These are phyloP conservation scores for Talaromyces stipitatus DNA, from an alignment of 495 filamentous ascomycete genomes.

Conservation along the genomic window DNA sequence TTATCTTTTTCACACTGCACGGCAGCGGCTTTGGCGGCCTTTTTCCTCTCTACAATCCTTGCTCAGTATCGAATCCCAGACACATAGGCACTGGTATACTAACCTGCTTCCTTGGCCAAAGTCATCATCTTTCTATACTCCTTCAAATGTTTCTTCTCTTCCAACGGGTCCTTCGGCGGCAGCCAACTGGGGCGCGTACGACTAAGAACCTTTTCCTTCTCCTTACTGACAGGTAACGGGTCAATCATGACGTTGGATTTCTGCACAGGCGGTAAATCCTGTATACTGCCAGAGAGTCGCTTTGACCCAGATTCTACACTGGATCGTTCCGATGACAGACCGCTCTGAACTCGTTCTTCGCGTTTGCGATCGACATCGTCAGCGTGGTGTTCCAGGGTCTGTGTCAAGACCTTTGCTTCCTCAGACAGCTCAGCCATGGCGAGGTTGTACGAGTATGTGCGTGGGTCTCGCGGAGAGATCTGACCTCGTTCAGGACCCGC, in stretches of 20 bases:
- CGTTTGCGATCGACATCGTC: conserved; percentile 50
- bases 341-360: conserved; percentile 44
- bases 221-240: conserved; percentile 87
- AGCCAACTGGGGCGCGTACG: conserved; percentile 92
- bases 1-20: conserved; percentile 57
- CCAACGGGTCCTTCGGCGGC: conserved; percentile 85
- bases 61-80: conserved; percentile 4
- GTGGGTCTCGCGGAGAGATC: conserved; percentile 42
- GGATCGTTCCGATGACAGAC: conserved; percentile 33
- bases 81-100: conserved; percentile 13
- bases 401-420: conserved; percentile 82
- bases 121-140: conserved; percentile 95
- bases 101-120: conserved; percentile 63
- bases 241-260: conserved; percentile 93
- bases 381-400: conserved; percentile 80
- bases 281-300: conserved; percentile 37
- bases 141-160: conserved; percentile 84
- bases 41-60: conserved; percentile 32
- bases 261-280: conserved; percentile 74
- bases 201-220: conserved; percentile 89
- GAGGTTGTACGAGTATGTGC: conserved; percentile 81
- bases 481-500: conserved; percentile 37
- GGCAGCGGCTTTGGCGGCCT: conserved; percentile 40
- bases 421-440: conserved; percentile 72
- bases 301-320: conserved; percentile 48